Evolutionary conservation across 495 filamentous ascomycete genomes (phyloP).

Genomic region (Penicillium angulare): DNA sequence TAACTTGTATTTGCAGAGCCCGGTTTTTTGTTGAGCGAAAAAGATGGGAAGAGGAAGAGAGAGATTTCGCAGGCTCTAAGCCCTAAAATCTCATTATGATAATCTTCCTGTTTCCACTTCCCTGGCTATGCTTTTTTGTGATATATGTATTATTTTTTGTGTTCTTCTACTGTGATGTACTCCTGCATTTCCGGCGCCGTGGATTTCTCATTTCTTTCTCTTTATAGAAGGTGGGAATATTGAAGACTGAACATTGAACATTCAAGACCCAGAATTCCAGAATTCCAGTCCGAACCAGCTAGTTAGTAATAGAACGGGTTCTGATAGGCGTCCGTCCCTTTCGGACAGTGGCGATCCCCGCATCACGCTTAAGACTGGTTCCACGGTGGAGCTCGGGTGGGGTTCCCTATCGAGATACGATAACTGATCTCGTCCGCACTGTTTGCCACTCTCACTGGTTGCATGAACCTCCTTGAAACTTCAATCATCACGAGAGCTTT

Average conservation of each 20-base stretch:
- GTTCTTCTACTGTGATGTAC: slow-evolving; percentile 12
- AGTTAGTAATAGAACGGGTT: slow-evolving; percentile 13
- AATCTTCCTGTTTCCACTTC: background rate
- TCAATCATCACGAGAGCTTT: slow-evolving; percentile 13
- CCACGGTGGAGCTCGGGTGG: slow-evolving; percentile 15
- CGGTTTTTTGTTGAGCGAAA: slow-evolving; percentile 45
- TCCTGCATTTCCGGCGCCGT: slow-evolving; percentile 13
- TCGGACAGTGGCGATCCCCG: slow-evolving; percentile 51
- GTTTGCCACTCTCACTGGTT: slow-evolving; percentile 12
- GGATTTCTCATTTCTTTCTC: background rate
- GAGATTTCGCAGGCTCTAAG: slow-evolving; percentile 33
- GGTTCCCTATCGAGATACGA: slow-evolving; percentile 1
- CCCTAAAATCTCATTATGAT: background rate
- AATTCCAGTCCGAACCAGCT: background rate
- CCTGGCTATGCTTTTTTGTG: background rate
- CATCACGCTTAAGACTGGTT: slow-evolving; percentile 11
- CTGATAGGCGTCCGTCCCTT: background rate
- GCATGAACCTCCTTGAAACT: background rate
- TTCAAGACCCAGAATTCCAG: background rate
- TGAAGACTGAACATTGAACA: background rate
- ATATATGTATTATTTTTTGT: slow-evolving; percentile 17
- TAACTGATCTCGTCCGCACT: slow-evolving; percentile 9
- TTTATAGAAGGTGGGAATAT: slow-evolving; percentile 18
- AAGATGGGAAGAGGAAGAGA: slow-evolving; percentile 48
- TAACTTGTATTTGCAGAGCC: slow-evolving; percentile 25